Percentiles rank a stretch among this genome's conserved stretches.
Evolutionary conservation across 2,329 filamentous ascomycete species (phyloP).

Genomic region (Falciphora oryzae): DNA sequence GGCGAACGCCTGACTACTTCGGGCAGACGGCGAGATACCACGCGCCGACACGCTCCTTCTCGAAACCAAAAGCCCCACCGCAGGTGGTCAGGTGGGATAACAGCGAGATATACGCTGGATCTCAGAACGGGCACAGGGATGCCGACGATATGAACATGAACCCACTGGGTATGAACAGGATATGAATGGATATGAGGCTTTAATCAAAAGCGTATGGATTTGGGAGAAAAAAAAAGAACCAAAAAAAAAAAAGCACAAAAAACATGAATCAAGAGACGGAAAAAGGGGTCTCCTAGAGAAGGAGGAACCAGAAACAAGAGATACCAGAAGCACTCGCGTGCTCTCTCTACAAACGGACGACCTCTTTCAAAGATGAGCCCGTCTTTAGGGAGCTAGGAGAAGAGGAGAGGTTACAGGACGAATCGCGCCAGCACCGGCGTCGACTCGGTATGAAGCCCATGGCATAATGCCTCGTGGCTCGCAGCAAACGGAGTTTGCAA

Average conservation of each 20-base stretch:
- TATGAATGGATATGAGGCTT: slow-evolving; percentile 28
- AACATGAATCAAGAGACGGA: background rate
- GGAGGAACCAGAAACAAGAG: background rate
- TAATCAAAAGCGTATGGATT: background rate
- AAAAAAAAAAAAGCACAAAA: slow-evolving; percentile 3
- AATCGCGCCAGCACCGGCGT: background rate
- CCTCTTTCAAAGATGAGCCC: background rate
- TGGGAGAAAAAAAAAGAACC: background rate
- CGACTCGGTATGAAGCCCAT: background rate
- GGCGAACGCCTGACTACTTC: slow-evolving; percentile 50
- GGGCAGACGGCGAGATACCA: slow-evolving; percentile 49
- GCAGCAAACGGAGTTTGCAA: background rate
- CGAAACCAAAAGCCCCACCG: slow-evolving; percentile 43
- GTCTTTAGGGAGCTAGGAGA: background rate
- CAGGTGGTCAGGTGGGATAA: slow-evolving; percentile 36
- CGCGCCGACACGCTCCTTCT: slow-evolving; percentile 49
- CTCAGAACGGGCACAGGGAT: slow-evolving; percentile 18
- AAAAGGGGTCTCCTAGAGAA: background rate
- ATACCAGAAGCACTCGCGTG: background rate
- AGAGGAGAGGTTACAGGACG: background rate
- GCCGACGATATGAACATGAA: slow-evolving; percentile 38
- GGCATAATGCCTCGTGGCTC: background rate
- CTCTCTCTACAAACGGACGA: background rate
- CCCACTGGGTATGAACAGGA: slow-evolving; percentile 51
- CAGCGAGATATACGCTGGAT: slow-evolving; percentile 32